Percentiles rank a stretch among this genome's conserved stretches.
Evolutionary conservation across 2,329 filamentous ascomycete genomes (phyloP).

Genomic region (Pseudocercospora crystallina): DNA sequence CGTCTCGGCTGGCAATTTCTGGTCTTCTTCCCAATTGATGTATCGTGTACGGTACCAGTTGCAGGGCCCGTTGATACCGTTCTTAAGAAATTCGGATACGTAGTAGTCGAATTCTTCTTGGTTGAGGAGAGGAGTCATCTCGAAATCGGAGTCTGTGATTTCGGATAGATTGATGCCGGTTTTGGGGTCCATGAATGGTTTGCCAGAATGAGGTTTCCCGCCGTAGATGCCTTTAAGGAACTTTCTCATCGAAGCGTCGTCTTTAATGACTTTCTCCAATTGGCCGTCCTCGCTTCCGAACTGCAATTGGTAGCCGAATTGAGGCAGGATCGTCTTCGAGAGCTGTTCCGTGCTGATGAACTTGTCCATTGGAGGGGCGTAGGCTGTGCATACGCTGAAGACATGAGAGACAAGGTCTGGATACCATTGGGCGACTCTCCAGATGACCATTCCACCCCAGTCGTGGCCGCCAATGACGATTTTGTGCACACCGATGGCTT

Average conservation of each 20-base stretch:
- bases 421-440: conserved; percentile 71
- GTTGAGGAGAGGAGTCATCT: conserved; percentile 58
- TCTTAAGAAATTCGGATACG: conserved; percentile 65
- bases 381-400: conserved; percentile 78
- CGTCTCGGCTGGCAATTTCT: conserved; percentile 27
- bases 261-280: conserved; percentile 56
- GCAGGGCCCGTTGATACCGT: conserved; percentile 73
- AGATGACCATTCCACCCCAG: conserved; percentile 79
- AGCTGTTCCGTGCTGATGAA: conserved; percentile 61
- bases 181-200: conserved; percentile 58
- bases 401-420: conserved; percentile 71
- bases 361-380: conserved; percentile 52
- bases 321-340: conserved; percentile 59
- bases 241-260: conserved; percentile 60
- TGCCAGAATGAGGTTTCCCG: conserved; percentile 57
- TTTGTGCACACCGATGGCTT: conserved; percentile 52
- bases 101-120: conserved; percentile 77
- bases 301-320: conserved; percentile 83
- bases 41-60: conserved; percentile 68
- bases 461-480: conserved; percentile 90
- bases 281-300: conserved; percentile 49
- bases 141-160: conserved; percentile 43
- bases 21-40: conserved; percentile 76
- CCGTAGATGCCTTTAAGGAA: conserved; percentile 74
- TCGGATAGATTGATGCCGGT: conserved; percentile 65